Evolutionary conservation across 2,329 filamentous ascomycete species (phyloP).

Genomic region (Scolecobasidium constrictum): DNA sequence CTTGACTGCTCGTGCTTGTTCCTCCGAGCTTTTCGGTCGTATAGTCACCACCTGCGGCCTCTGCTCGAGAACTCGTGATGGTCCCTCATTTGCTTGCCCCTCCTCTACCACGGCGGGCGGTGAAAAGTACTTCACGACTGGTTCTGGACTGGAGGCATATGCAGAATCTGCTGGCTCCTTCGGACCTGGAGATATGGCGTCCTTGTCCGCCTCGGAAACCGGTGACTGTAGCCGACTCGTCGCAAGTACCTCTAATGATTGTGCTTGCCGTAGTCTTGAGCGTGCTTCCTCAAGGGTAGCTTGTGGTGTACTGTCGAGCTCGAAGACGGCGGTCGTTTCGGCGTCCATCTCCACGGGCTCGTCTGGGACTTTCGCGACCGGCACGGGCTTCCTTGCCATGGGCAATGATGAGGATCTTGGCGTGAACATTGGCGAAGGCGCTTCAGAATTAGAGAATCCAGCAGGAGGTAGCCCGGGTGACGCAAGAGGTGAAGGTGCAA

Average conservation of each 20-base stretch:
- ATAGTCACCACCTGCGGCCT: too few species aligned
- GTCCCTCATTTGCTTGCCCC: too few species aligned
- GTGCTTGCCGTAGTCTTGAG: background rate
- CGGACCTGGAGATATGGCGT: background rate
- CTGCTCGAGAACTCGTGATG: too few species aligned
- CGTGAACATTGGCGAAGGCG: background rate
- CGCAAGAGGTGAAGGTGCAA: too few species aligned
- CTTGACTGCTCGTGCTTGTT: too few species aligned
- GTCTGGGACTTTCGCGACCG: too few species aligned
- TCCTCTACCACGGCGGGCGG: too few species aligned
- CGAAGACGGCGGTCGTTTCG: background rate
- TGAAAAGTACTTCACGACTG: too few species aligned
- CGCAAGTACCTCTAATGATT: background rate
- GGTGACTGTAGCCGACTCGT: background rate
- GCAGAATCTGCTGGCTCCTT: background rate
- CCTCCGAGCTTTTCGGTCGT: too few species aligned
- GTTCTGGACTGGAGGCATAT: background rate
- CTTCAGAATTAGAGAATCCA: background rate
- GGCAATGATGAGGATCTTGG: background rate
- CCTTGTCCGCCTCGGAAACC: background rate
- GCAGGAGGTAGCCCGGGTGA: background rate
- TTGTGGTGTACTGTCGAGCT: background rate
- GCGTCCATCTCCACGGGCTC: background rate
- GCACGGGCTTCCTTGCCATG: background rate
- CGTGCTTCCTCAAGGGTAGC: background rate